Percentiles rank a stretch among this genome's conserved stretches.
phyloP scores from a whole-genome alignment of 345 rosid species.

The Syzygium grande region DNA sequence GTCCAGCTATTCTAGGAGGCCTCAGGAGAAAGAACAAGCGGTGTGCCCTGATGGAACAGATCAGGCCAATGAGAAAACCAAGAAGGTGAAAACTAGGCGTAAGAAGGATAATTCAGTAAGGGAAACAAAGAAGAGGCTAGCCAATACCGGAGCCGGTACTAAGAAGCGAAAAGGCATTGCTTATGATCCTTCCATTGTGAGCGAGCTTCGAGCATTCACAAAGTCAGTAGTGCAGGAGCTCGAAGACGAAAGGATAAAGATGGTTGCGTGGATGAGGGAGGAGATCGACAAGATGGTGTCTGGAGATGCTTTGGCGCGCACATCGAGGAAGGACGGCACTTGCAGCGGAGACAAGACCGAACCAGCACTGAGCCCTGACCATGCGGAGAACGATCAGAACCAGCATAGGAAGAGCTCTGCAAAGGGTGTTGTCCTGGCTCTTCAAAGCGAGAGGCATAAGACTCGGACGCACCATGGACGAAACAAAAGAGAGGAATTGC shows the following conservation, averaged over 20 bases:
- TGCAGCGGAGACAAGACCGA: not conserved
- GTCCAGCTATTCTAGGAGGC: conserved; percentile 8
- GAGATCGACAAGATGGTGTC: conserved; percentile 30
- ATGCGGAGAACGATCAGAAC: not conserved
- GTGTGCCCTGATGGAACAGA: not conserved
- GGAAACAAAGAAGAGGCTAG: not conserved
- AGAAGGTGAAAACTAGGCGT: conserved; percentile 9
- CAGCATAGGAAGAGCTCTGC: not conserved
- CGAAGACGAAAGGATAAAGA: conserved; percentile 26
- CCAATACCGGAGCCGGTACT: not conserved
- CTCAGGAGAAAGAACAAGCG: conserved; percentile 4
- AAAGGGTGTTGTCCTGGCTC: not conserved
- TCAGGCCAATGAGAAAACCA: conserved; percentile 4
- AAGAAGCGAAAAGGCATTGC: conserved; percentile 14
- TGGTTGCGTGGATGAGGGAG: conserved; percentile 41
- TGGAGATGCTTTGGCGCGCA: not conserved
- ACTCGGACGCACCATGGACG: not conserved
- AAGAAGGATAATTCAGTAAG: not conserved
- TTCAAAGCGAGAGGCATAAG: not conserved
- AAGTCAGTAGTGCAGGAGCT: conserved; percentile 44
- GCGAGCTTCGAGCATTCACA: conserved; percentile 6
- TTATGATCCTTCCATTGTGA: conserved; percentile 4
- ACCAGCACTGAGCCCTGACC: not conserved
- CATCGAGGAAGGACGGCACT: conserved; percentile 1
- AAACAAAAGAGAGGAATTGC: conserved; percentile 4